phyloP scores from a whole-genome alignment of 352 stramenopile species.

The Phytopythium delawarense region DNA sequence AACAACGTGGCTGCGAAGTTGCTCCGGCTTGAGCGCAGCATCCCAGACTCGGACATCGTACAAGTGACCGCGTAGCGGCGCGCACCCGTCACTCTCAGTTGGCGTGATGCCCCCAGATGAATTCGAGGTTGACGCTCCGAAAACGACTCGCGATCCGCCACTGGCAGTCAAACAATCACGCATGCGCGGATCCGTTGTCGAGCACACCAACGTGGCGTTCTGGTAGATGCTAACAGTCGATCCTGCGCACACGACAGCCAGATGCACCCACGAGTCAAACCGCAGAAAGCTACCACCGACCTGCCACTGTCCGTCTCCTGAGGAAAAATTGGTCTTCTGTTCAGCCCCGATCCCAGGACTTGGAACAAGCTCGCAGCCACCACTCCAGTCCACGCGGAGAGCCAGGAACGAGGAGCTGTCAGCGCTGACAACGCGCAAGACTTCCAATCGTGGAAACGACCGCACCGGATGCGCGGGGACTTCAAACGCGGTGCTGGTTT shows the following conservation, averaged over 20 bases:
- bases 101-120: background rate
- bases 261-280: conserved; percentile 40
- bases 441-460: conserved; percentile 9
- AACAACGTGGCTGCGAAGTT: conserved; percentile 46
- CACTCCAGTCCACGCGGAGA: conserved; percentile 14
- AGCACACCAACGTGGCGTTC: conserved; percentile 29
- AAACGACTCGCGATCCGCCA: background rate
- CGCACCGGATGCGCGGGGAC: background rate
- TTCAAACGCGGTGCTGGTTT: background rate
- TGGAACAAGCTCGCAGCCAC: conserved; percentile 11
- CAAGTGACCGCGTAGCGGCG: conserved; percentile 27
- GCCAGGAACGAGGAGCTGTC: conserved; percentile 7
- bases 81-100: background rate
- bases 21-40: conserved; percentile 44
- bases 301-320: background rate
- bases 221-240: conserved; percentile 30
- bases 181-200: background rate
- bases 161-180: background rate
- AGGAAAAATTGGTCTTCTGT: background rate
- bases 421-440: conserved; percentile 18
- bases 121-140: background rate
- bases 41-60: conserved; percentile 66
- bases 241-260: conserved; percentile 44
- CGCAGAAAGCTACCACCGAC: background rate
- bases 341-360: background rate